Evolutionary conservation across 192 early-diverging fungal species (phyloP).

Genomic region (Coemansia sp.): DNA sequence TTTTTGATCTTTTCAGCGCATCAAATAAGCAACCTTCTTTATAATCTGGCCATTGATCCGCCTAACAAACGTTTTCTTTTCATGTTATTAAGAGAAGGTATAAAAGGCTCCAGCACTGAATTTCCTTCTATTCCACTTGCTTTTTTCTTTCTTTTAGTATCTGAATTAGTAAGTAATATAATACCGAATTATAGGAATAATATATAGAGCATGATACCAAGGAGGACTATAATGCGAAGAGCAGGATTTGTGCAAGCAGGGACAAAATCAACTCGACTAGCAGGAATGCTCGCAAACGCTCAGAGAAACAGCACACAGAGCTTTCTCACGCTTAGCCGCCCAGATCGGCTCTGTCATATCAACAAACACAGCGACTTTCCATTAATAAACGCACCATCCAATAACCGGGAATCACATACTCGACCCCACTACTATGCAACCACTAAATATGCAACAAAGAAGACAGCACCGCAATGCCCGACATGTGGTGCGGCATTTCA

Average conservation of each 20-base stretch:
- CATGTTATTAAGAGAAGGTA: too few relatives aligned
- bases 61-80: too few relatives aligned
- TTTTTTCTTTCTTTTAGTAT: too few relatives aligned
- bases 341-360: background rate
- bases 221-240: background rate
- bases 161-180: too few relatives aligned
- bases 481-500: slow-evolving; percentile 73
- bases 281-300: background rate
- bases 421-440: slow-evolving; percentile 19
- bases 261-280: background rate
- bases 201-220: background rate
- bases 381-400: background rate
- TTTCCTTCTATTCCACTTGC: too few relatives aligned
- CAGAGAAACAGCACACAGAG: background rate
- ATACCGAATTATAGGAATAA: too few relatives aligned
- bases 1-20: too few relatives aligned
- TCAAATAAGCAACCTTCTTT: too few relatives aligned
- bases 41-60: too few relatives aligned
- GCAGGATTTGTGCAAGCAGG: background rate
- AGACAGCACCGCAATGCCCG: slow-evolving; percentile 56
- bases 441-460: slow-evolving; percentile 25
- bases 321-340: background rate
- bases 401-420: background rate
- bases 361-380: background rate
- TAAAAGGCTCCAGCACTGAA: too few relatives aligned